A percentile compares a stretch with the other conserved stretches of the same genome.
phyloP scores from a whole-genome alignment of 1,139 yeast species.

The Taphrina flavorubra region DNA sequence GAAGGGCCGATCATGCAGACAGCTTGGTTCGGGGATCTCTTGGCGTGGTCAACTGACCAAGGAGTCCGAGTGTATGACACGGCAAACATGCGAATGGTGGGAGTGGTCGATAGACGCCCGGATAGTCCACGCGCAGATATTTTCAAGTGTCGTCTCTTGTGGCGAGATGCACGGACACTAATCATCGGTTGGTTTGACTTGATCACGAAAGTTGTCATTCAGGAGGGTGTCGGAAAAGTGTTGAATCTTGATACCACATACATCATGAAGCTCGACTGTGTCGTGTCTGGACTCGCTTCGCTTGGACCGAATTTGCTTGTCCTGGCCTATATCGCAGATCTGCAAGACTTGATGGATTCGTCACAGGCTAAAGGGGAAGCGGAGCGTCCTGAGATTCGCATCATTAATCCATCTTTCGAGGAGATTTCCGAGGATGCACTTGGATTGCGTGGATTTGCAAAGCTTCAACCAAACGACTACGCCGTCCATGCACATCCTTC shows the following conservation, averaged over 20 bases:
- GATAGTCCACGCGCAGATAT: constrained; percentile 75
- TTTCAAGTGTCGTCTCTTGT: constrained; percentile 78
- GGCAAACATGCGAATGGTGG: constrained; percentile 45
- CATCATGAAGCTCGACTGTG: constrained; percentile 59
- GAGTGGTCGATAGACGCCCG: constrained; percentile 61
- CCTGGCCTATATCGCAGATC: constrained; percentile 55
- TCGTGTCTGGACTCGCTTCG: constrained; percentile 79
- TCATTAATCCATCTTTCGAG: constrained; percentile 68
- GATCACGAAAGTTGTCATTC: constrained; percentile 73
- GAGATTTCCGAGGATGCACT: constrained; percentile 86
- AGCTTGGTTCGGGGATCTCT: constrained; percentile 64
- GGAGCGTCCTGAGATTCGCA: constrained; percentile 69
- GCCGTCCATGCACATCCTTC: constrained; percentile 56
- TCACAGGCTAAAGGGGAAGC: constrained; percentile 43
- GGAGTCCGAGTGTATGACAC: constrained; percentile 47
- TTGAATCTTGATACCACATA: constrained; percentile 31
- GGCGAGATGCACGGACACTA: constrained; percentile 70
- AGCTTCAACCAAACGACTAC: constrained; percentile 80
- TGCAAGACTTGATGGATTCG: constrained; percentile 43
- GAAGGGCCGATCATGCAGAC: constrained; percentile 77
- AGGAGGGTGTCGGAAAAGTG: constrained; percentile 35
- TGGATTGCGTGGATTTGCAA: constrained; percentile 63
- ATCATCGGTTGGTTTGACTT: constrained; percentile 83
- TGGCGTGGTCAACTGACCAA: constrained; percentile 85
- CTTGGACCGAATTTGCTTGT: constrained; percentile 69